These are phyloP conservation scores for Triticum dicoccoides DNA, from an alignment of 176 grass and related monocot genomes.

Conservation along the genomic window DNA sequence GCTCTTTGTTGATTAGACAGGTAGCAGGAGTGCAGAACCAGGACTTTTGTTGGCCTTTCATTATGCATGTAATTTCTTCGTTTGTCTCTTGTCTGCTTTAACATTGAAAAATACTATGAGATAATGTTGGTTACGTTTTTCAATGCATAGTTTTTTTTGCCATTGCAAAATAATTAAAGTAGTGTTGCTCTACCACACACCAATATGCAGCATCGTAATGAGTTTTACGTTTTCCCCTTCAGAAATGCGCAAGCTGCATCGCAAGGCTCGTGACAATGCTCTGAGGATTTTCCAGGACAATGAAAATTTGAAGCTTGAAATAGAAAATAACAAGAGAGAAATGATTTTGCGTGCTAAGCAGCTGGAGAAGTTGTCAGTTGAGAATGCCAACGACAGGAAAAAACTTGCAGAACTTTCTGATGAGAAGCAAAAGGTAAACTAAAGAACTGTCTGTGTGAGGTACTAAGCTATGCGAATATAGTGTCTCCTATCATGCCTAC, in stretches of 20 bases:
- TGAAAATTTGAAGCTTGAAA: slow-evolving; percentile 68
- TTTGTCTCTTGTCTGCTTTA: slow-evolving; percentile 1
- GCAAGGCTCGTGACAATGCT: slow-evolving; percentile 53
- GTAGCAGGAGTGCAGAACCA: neutral
- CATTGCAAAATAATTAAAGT: neutral
- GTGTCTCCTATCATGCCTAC: slow-evolving; percentile 2
- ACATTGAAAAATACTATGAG: neutral
- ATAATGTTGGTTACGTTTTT: neutral
- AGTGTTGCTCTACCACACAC: neutral
- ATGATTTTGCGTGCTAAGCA: slow-evolving; percentile 53
- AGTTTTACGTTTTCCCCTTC: slow-evolving; percentile 24
- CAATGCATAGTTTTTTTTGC: neutral
- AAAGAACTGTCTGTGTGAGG: slow-evolving; percentile 4
- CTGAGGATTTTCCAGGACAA: slow-evolving; percentile 67
- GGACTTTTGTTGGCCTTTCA: neutral
- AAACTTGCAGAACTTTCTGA: slow-evolving; percentile 58
- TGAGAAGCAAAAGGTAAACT: slow-evolving; percentile 76
- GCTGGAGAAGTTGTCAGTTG: slow-evolving; percentile 52
- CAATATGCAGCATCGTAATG: neutral
- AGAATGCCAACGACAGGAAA: slow-evolving; percentile 66
- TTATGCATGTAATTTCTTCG: neutral
- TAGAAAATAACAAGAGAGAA: slow-evolving; percentile 71
- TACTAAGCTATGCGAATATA: slow-evolving; percentile 7
- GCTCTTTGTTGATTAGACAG: slow-evolving; percentile 1
- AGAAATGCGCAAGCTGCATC: slow-evolving; percentile 79